A percentile compares a stretch with the other conserved stretches of the same genome.
Evolutionary conservation across 2,329 filamentous ascomycete genomes (phyloP).

Genomic region (Trichoderma breve): DNA sequence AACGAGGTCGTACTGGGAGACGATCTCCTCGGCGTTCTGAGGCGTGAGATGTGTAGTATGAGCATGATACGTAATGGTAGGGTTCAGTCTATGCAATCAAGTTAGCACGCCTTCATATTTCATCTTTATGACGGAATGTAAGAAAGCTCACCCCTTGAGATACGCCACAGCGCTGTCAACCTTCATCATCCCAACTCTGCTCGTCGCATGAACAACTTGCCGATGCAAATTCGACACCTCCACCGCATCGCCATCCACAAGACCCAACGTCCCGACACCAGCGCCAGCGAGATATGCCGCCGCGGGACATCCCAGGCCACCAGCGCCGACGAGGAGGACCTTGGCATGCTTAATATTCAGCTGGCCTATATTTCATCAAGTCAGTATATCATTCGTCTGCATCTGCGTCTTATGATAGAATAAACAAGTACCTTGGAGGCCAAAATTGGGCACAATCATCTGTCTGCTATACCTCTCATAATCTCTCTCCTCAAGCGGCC

Average conservation of each 20-base stretch:
- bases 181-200: conserved; percentile 71
- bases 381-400: neutral
- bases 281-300: conserved; percentile 90
- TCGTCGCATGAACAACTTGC: conserved; percentile 77
- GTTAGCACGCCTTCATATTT: neutral
- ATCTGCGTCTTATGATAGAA: neutral
- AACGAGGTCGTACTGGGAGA: conserved; percentile 74
- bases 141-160: conserved; percentile 48
- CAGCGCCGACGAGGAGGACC: conserved; percentile 81
- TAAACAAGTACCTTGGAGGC: conserved; percentile 60
- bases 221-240: conserved; percentile 90
- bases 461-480: conserved; percentile 88
- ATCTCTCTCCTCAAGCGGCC: conserved; percentile 70
- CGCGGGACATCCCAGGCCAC: conserved; percentile 88
- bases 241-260: conserved; percentile 85
- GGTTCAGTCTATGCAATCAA: conserved; percentile 63
- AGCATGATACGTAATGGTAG: conserved; percentile 61
- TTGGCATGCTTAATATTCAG: conserved; percentile 65
- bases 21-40: conserved; percentile 63
- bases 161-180: conserved; percentile 71
- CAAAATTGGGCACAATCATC: conserved; percentile 81
- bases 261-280: conserved; percentile 76
- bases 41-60: conserved; percentile 66
- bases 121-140: neutral
- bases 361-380: conserved; percentile 58